Conservation (phyloP, 2,329 filamentous ascomycete genomes). For the Phoma sp. region DNA sequence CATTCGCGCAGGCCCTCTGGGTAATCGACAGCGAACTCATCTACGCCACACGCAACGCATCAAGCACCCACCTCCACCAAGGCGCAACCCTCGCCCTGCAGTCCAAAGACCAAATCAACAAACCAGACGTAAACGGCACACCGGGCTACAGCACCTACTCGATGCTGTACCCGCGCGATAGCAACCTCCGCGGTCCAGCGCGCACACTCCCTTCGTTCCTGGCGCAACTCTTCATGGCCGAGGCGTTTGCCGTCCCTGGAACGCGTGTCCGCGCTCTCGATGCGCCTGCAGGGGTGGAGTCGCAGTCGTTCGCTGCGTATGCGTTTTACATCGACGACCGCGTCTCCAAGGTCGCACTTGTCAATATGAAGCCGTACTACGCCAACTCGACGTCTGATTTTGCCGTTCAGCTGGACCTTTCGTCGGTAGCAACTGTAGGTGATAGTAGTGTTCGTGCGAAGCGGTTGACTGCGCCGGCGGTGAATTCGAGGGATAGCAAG, state of each 20-base stretch:
- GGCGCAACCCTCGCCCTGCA: conserved; percentile 19
- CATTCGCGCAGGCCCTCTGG: conserved; percentile 23
- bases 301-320: conserved; percentile 15
- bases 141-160: conserved; percentile 21
- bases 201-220: conserved; percentile 9
- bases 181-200: conserved; percentile 14
- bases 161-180: conserved; percentile 18
- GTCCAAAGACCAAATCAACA: conserved; percentile 19
- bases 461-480: too few species aligned
- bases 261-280: too few species aligned
- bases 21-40: conserved; percentile 20
- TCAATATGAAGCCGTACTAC: conserved; percentile 21
- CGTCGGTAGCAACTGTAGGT: neutral
- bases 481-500: neutral
- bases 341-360: conserved; percentile 12
- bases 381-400: conserved; percentile 6
- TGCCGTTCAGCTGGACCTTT: neutral
- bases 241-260: too few species aligned
- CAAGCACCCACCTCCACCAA: conserved; percentile 11
- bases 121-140: conserved; percentile 15
- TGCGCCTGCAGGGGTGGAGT: neutral
- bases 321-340: conserved; percentile 16
- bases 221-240: too few species aligned
- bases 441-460: too few species aligned
- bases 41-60: conserved; percentile 18